phyloP scores from a whole-genome alignment of 2,329 filamentous ascomycete genomes.

The Aspergillus felis region DNA sequence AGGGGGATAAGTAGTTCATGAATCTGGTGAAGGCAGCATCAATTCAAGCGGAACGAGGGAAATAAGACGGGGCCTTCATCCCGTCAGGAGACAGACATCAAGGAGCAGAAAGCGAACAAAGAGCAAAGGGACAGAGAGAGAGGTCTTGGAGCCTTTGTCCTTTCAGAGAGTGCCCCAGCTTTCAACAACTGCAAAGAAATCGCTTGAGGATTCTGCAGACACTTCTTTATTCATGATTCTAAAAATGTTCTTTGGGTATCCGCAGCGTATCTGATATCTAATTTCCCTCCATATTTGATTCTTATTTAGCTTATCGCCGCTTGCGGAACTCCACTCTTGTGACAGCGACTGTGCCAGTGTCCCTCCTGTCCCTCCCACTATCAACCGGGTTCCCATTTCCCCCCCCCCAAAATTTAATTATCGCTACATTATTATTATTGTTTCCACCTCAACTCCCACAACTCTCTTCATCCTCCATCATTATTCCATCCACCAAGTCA shows the following conservation, averaged over 20 bases:
- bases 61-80: background rate
- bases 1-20: background rate
- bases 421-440: conserved; percentile 1
- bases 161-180: background rate
- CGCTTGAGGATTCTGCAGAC: background rate
- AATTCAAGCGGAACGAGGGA: background rate
- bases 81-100: background rate
- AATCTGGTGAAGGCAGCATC: background rate
- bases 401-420: background rate
- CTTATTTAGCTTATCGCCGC: background rate
- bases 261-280: conserved; percentile 6
- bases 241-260: background rate
- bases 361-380: background rate
- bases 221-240: background rate
- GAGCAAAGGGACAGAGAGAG: background rate
- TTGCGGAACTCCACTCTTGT: background rate
- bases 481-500: conserved; percentile 59
- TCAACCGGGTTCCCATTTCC: background rate
- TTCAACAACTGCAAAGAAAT: background rate
- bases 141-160: background rate
- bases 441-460: conserved; percentile 4
- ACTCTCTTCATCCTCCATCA: conserved; percentile 49
- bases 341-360: background rate
- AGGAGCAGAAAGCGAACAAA: background rate
- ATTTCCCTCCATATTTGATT: conserved; percentile 11